Base-by-base conservation (phyloP, 805 yeast species). In the Scheffersomyces amazonensis region DNA sequence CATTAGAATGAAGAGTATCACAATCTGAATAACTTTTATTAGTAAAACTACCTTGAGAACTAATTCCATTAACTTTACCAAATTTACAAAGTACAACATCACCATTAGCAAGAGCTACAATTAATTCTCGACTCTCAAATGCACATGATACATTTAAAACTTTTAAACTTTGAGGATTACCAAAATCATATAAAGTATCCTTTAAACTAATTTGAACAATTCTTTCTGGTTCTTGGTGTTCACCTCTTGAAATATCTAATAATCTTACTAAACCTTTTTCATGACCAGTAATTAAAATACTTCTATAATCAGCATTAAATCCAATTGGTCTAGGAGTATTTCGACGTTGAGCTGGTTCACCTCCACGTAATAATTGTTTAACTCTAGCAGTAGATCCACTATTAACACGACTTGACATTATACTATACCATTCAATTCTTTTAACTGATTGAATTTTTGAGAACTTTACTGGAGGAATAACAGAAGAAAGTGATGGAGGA, bases 201-300 rank as follows among this genome's bases (percentile, higher is more conserved):
- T 54, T 53, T 33, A 68, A 53, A 37, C 61, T 55, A 22, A 67
- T 46, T 43, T 64, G 69, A 1, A 68, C 50, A 6, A 53, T 46
- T 25, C 52, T 53, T 34, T 62, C 69, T 8, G 56, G 47, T 17
- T 60, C 67, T 34, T 48, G 59, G 17, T 52, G 58, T 33, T 87
- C 96, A 16, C 85, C 84, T 40, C 81, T 78, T 0, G 95, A 80
- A 0, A 88, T 82, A 61, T 91, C 96, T 80, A 89, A 82, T 8
- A 91, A 68, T 37, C 96, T 73, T 0, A 93, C 78, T 24, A 82
- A 75, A 0, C 97, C 98, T 56, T 83, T 83, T 24, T 81, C 76
- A 54, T 93, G 96, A 0, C 97, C 98, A 0, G 96, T 81, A 1
- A 88, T 80, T 30, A 90, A 42, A n/a, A 69, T 54, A 37, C 52